Percentiles rank a stretch among this genome's conserved stretches.
These are phyloP conservation scores for Nowakowskiella sp. DNA, from an alignment of 192 early-diverging fungal genomes.

Conservation along the genomic window DNA sequence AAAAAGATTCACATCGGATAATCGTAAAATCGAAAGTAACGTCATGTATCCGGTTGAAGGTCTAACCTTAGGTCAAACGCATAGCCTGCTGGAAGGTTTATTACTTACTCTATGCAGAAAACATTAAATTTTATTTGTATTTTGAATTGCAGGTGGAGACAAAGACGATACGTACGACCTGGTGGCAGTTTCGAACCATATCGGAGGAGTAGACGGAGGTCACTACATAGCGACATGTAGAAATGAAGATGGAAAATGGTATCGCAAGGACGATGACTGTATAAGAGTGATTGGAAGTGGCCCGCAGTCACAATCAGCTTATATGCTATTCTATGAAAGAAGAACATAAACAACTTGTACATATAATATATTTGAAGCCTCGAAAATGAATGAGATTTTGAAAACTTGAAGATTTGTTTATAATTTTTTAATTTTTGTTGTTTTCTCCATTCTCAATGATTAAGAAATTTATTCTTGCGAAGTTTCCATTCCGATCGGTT, in stretches of 20 bases:
- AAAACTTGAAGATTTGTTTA: no score
- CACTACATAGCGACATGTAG: conserved; percentile 43
- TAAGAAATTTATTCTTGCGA: no score
- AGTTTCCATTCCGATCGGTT: no score
- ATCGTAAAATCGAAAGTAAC: conserved; percentile 32
- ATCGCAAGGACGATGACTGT: neutral
- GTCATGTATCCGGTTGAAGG: conserved; percentile 26
- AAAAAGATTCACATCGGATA: conserved; percentile 35
- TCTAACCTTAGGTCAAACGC: conserved; percentile 18
- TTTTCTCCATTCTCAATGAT: no score
- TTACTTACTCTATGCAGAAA: neutral
- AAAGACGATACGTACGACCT: conserved; percentile 36
- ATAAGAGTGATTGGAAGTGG: neutral
- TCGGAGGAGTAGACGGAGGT: conserved; percentile 40
- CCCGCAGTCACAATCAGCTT: no score
- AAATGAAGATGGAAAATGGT: conserved; percentile 3
- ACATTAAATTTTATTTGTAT: conserved; percentile 1
- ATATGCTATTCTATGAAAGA: no score
- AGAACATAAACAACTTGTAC: no score
- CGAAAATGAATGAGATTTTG: no score
- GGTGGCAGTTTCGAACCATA: conserved; percentile 38
- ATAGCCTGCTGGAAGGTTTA: conserved; percentile 20
- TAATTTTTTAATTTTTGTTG: no score
- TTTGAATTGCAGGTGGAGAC: conserved; percentile 12
- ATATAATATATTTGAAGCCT: no score